A percentile compares a stretch with the other conserved stretches of the same genome.
phyloP scores from a whole-genome alignment of 768 basidiomycete species.

The Suillus lakei region DNA sequence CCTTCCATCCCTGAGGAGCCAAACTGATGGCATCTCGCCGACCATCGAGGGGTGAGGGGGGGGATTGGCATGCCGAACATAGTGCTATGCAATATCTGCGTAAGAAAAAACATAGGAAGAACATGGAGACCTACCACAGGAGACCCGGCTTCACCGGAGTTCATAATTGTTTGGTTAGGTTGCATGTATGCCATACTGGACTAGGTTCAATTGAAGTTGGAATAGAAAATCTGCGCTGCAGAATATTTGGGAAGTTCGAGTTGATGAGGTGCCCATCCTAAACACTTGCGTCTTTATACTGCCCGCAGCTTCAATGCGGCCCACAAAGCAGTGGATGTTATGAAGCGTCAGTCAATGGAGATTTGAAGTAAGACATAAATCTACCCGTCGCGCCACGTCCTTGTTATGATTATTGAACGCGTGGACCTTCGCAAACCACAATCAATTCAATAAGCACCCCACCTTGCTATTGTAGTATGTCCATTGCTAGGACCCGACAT shows the following conservation, averaged over 20 bases:
- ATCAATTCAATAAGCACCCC: too few relatives aligned
- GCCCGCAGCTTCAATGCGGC: not conserved
- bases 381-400: too few relatives aligned
- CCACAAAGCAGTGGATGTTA: not conserved
- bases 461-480: too few relatives aligned
- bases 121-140: slow-evolving; percentile 3
- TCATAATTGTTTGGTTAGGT: slow-evolving; percentile 9
- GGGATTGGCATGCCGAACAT: slow-evolving; percentile 14
- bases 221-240: too few relatives aligned
- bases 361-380: too few relatives aligned
- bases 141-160: slow-evolving; percentile 15
- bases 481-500: too few relatives aligned
- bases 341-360: not conserved
- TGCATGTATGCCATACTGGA: slow-evolving; percentile 13
- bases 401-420: too few relatives aligned
- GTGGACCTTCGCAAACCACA: too few relatives aligned
- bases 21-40: slow-evolving; percentile 23
- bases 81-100: slow-evolving; percentile 15
- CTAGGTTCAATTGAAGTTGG: not conserved
- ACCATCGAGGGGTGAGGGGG: slow-evolving; percentile 23
- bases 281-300: not conserved
- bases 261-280: not conserved
- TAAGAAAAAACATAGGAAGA: not conserved
- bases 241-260: not conserved
- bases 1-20: too few relatives aligned